Evolutionary conservation across 1,139 yeast genomes (phyloP).

Genomic region (Diutina scorzettiae): DNA sequence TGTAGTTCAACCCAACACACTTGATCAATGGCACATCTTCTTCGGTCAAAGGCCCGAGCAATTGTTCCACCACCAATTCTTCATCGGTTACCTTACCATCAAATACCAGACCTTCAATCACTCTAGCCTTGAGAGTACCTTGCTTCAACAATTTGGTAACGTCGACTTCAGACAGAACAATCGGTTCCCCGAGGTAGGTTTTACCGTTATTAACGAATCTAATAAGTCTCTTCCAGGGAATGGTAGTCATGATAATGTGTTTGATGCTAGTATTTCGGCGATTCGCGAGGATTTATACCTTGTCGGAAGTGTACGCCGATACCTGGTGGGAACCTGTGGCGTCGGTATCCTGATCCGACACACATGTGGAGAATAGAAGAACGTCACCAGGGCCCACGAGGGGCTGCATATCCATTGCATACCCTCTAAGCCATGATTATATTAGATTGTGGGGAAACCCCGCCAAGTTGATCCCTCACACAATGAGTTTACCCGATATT

Average conservation of each 20-base stretch:
- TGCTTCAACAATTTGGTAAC: neutral
- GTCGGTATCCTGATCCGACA: too few relatives aligned
- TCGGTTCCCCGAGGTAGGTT: constrained; percentile 4
- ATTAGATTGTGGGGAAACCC: too few relatives aligned
- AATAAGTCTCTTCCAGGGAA: constrained; percentile 4
- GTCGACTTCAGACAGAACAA: neutral
- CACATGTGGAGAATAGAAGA: too few relatives aligned
- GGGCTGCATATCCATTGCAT: too few relatives aligned
- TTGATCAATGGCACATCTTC: constrained; percentile 25
- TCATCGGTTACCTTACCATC: constrained; percentile 24
- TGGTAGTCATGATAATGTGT: constrained; percentile 1
- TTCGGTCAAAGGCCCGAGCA: constrained; percentile 27
- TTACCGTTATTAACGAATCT: constrained; percentile 5
- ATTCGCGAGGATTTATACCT: too few relatives aligned
- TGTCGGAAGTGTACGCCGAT: too few relatives aligned
- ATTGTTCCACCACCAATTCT: constrained; percentile 16
- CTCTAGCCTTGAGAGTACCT: constrained; percentile 15
- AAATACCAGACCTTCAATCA: constrained; percentile 31
- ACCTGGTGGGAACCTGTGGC: too few relatives aligned
- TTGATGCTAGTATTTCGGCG: too few relatives aligned
- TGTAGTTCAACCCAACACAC: constrained; percentile 24
- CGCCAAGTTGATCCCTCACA: too few relatives aligned
- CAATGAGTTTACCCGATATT: too few relatives aligned
- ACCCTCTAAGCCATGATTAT: too few relatives aligned
- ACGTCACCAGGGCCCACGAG: too few relatives aligned